Evolutionary conservation across 2,329 filamentous ascomycete species (phyloP).

Genomic region (Leptographium radiaticola): DNA sequence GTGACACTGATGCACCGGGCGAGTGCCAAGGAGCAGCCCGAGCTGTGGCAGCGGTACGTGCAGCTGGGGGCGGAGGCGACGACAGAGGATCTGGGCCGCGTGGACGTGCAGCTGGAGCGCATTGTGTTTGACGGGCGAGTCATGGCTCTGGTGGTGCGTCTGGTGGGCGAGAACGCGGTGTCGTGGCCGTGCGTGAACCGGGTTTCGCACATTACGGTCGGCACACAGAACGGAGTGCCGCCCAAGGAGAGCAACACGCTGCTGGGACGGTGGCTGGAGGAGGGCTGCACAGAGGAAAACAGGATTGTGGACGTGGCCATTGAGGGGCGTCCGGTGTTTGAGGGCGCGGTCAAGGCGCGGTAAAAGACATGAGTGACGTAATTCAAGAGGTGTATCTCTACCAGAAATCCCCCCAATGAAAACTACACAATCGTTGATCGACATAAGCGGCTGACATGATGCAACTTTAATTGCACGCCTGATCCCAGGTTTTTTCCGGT

Average conservation of each 20-base stretch:
- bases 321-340: constrained; percentile 32
- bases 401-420: too few species aligned
- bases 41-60: constrained; percentile 64
- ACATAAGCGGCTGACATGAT: too few species aligned
- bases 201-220: constrained; percentile 79
- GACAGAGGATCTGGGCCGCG: constrained; percentile 41
- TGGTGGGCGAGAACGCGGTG: constrained; percentile 32
- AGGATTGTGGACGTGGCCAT: constrained; percentile 36
- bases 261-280: constrained; percentile 59
- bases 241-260: constrained; percentile 90
- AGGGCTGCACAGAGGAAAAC: constrained; percentile 29
- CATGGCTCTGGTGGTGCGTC: constrained; percentile 81
- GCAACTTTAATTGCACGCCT: too few species aligned
- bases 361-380: not conserved
- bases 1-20: constrained; percentile 85
- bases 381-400: too few species aligned
- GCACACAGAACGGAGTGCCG: constrained; percentile 69
- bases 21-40: constrained; percentile 42
- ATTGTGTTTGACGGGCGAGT: constrained; percentile 76
- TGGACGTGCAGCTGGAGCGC: constrained; percentile 50
- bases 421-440: too few species aligned
- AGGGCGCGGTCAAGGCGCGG: constrained; percentile 30
- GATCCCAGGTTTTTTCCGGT: too few species aligned
- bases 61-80: constrained; percentile 39
- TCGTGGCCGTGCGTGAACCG: constrained; percentile 61